Base-by-base conservation (phyloP, 768 basidiomycete genomes). In the Pleurotus cornucopiae region DNA sequence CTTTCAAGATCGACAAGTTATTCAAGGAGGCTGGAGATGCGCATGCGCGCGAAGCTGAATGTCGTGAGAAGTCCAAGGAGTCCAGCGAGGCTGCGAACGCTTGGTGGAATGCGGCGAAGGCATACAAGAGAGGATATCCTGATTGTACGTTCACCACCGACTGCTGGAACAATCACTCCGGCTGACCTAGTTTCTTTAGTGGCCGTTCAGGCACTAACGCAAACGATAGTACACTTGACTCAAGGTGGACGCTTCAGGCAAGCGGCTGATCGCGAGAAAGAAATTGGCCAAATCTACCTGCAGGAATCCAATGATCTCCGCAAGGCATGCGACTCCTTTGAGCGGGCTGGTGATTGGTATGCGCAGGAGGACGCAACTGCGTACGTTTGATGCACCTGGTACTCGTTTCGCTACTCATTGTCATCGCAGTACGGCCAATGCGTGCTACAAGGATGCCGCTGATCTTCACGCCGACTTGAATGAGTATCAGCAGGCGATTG, bases 41-140 rank as follows among this genome's bases (percentile, higher is more conserved):
- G 12, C 96, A 95, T 67, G 83, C 93, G 41, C 83, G 89, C 61
- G 97, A 98, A 67, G 97, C 96, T 1, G 94, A 98, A 64, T 97
- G 94, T 69, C 82, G 94, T 63, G 87, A 95, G 72, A 84, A 86
- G 58, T 88, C 85, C 64, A 88, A 89, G 46, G 96, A 98, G 72
- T 71, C 69, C 46, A 94, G 94, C 61, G 97, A 98, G 62, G 95
- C 96, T n/a, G 90, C 94, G 18, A 96, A 95, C 67, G 95, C 95
- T 6, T 98, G 89, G 88, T 98, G 96, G 91, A 97, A 96, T 67
- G 95, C 97, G 11, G 87, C 92, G 34, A 98, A 98, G 74, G 86
- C 89, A 9, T 99, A 91, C 78, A 99, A 98, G 77, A 81, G 89
- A 71, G 88, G 86, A 21, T 84, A 80, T 68, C 94, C 80, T 30